A percentile compares a stretch with the other conserved stretches of the same genome.
Evolutionary conservation across 352 stramenopile genomes (phyloP).

Genomic region (Globisporangium mamillatum): DNA sequence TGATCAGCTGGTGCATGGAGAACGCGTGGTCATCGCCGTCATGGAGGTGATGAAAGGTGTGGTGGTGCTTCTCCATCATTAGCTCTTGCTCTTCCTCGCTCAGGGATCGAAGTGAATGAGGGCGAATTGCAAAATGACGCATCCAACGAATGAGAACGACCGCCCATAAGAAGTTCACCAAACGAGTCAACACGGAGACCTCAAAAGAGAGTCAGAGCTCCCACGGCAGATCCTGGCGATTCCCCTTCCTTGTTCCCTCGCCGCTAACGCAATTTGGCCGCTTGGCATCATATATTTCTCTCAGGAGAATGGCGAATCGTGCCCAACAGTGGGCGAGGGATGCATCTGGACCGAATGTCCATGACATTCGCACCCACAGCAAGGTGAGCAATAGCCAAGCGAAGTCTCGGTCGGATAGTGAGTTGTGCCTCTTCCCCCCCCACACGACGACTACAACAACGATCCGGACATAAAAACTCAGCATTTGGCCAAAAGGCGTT

Average conservation of each 20-base stretch:
- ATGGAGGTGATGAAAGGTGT: not conserved
- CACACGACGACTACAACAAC: not conserved
- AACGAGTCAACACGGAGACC: not conserved
- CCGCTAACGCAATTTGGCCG: not conserved
- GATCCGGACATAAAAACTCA: too few species aligned
- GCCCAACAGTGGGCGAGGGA: not conserved
- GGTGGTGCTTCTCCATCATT: not conserved
- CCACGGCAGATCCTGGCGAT: not conserved
- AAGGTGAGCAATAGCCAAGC: not conserved
- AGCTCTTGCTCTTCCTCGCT: not conserved
- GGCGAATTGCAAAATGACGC: not conserved
- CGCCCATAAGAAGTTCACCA: not conserved
- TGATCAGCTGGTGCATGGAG: not conserved
- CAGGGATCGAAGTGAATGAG: not conserved
- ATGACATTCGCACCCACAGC: not conserved
- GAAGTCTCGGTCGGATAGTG: not conserved
- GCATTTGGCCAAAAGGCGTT: too few species aligned
- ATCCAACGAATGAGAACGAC: not conserved
- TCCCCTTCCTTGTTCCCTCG: not conserved
- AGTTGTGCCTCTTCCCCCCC: not conserved
- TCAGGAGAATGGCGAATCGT: not conserved
- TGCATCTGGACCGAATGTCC: not conserved
- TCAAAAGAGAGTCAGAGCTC: not conserved
- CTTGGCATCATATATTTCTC: not conserved
- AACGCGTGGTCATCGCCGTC: not conserved